Conservation (phyloP, 2,329 filamentous ascomycete species). For the Cladosporium velox region DNA sequence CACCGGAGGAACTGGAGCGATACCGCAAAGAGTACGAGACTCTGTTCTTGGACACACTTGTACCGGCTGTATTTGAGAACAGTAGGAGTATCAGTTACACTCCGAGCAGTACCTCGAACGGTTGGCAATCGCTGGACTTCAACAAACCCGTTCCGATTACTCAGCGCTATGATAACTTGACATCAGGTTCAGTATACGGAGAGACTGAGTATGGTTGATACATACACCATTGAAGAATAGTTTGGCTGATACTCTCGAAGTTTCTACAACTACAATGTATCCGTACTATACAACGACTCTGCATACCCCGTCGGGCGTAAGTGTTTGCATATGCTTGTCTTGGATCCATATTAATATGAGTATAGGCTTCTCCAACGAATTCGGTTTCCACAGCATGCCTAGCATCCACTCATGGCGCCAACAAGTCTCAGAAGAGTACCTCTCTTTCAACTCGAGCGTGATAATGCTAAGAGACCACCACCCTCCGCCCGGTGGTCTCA, state of each 20-base stretch:
- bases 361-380: conserved; percentile 61
- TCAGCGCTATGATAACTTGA: conserved; percentile 59
- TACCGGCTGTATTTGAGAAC: conserved; percentile 60
- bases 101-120: conserved; percentile 61
- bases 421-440: conserved; percentile 52
- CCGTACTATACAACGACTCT: conserved; percentile 55
- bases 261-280: conserved; percentile 58
- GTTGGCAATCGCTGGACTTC: conserved; percentile 58
- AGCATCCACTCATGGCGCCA: conserved; percentile 60
- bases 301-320: conserved; percentile 55
- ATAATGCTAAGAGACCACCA: conserved; percentile 62
- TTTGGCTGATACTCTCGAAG: conserved; percentile 42
- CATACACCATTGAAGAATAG: not conserved
- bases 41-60: conserved; percentile 57
- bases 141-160: conserved; percentile 54
- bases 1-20: conserved; percentile 47
- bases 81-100: conserved; percentile 62
- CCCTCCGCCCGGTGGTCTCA: conserved; percentile 53
- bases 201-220: conserved; percentile 48
- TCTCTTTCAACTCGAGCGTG: conserved; percentile 59
- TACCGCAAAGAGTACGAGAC: conserved; percentile 58
- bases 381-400: conserved; percentile 65
- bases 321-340: not conserved
- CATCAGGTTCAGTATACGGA: conserved; percentile 57
- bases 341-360: not conserved